A percentile compares a stretch with the other conserved stretches of the same genome.
Evolutionary conservation across 306 rosid genomes (phyloP).

Genomic region (Rosa multiflora): DNA sequence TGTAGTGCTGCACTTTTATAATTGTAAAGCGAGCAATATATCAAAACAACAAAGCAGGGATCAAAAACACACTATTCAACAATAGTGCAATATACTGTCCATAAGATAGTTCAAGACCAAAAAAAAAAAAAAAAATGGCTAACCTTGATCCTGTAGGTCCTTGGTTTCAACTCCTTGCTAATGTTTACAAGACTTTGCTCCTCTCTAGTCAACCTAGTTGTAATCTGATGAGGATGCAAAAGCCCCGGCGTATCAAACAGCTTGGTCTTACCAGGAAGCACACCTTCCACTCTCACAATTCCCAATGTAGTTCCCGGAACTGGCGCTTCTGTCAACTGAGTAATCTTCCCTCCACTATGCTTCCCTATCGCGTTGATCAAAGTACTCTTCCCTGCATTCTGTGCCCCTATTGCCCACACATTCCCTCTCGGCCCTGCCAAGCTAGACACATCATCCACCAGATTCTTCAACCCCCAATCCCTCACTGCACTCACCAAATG

Average conservation of each 20-base stretch:
- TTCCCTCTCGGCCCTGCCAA: slow-evolving; percentile 86
- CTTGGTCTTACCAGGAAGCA: slow-evolving; percentile 75
- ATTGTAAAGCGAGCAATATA: background rate
- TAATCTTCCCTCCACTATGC: slow-evolving; percentile 56
- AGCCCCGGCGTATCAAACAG: slow-evolving; percentile 96
- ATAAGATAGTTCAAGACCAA: background rate
- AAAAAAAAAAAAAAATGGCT: slow-evolving; percentile 13
- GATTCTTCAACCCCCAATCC: slow-evolving; percentile 87
- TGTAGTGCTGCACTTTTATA: background rate
- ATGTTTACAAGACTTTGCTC: slow-evolving; percentile 84
- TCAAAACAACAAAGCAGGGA: background rate
- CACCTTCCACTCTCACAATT: slow-evolving; percentile 90
- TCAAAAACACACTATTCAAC: background rate
- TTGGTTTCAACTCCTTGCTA: slow-evolving; percentile 89
- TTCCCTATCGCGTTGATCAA: slow-evolving; percentile 74
- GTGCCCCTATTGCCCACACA: slow-evolving; percentile 95
- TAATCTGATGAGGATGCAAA: slow-evolving; percentile 81
- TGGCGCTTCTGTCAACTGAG: slow-evolving; percentile 87
- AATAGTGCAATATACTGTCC: background rate
- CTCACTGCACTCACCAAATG: slow-evolving; percentile 81
- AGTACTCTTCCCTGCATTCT: slow-evolving; percentile 96
- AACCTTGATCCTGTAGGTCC: slow-evolving; percentile 93
- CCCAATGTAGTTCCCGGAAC: slow-evolving; percentile 97
- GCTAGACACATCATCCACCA: slow-evolving; percentile 59
- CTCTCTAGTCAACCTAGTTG: slow-evolving; percentile 78